Base-by-base conservation (phyloP, 495 filamentous ascomycete species). In the Neurospora discreta region DNA sequence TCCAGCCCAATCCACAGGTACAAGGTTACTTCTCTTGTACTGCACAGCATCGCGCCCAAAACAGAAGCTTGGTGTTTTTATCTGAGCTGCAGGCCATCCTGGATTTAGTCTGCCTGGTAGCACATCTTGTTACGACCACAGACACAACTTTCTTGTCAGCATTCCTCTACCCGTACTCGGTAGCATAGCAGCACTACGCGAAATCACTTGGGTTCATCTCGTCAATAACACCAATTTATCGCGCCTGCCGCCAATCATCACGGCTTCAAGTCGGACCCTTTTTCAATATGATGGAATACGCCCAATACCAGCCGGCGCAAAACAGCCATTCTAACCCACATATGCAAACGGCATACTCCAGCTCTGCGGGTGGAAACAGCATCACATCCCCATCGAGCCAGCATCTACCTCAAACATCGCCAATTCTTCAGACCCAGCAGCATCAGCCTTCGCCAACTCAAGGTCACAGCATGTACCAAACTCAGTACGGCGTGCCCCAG, bases 271-370 rank as follows among this genome's bases (percentile, higher is more conserved):
- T 76, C 77, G 70, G 69, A 7, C 73, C 68, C 30, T 73, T 40
- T 70, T 72, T 69, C 72, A 87, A 80, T 79, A 88, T 89, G 85
- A 90, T 89, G 87, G 89, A 90, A 81, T 90, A 90, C 88, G 87
- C 88, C 76, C 86, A 86, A 87, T 90, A 90, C 77, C 87, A 86
- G 77, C 84, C 87, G 79, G 83, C 83, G 78, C 85, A 85, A 77
- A 82, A 80, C 79, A 80, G 86, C 71, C 88, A 90, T 82, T 86
- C 83, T 74, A 77, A 76, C 73, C 68, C 76, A 73, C 78, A 78
- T 52, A 78, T 80, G 41, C 79, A 80, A 69, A 75, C 79, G 77
- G 80, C 81, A 77, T 83, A 88, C 80, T 81, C 81, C 71, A 80
- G 83, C 82, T 84, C 85, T 75, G 82, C 87, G 82, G 80, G 83